Conservation (phyloP, 1,284 basidiomycete genomes). For the Cronartium ribicola region DNA sequence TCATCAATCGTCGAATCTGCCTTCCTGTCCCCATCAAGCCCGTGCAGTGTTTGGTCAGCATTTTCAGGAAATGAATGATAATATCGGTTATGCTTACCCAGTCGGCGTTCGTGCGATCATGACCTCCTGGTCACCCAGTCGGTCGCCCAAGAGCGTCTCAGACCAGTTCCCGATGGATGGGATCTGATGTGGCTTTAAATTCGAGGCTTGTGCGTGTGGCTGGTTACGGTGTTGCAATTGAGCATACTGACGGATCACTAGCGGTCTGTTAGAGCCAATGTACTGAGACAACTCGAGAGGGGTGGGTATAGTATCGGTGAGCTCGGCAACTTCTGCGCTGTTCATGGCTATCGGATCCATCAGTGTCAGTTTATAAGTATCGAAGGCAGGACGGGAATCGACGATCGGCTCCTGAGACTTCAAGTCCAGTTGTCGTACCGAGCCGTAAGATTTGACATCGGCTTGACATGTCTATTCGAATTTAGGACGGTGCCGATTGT, state of each 20-base stretch:
- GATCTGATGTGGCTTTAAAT: constrained; percentile 52
- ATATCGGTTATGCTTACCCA: constrained; percentile 59
- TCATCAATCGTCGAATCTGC: constrained; percentile 52
- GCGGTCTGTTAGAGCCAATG: constrained; percentile 69
- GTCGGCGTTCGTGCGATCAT: constrained; percentile 77
- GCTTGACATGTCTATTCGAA: background rate
- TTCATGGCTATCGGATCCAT: constrained; percentile 58
- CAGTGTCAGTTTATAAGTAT: background rate
- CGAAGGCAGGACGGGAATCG: background rate
- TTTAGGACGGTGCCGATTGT: background rate
- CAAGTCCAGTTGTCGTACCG: too few species aligned
- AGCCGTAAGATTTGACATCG: too few species aligned
- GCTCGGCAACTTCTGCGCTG: constrained; percentile 58
- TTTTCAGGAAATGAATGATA: constrained; percentile 7
- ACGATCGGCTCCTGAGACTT: background rate
- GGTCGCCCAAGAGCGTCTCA: constrained; percentile 54
- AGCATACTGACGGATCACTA: constrained; percentile 55
- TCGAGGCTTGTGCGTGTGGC: constrained; percentile 51
- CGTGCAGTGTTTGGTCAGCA: constrained; percentile 11
- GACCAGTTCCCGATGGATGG: constrained; percentile 31
- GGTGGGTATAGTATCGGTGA: constrained; percentile 60
- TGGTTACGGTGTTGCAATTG: constrained; percentile 11
- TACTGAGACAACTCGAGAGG: constrained; percentile 69
- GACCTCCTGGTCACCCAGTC: constrained; percentile 60
- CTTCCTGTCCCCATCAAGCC: constrained; percentile 51